phyloP scores from a whole-genome alignment of 306 rosid genomes.

The Ormosia semicastrata region DNA sequence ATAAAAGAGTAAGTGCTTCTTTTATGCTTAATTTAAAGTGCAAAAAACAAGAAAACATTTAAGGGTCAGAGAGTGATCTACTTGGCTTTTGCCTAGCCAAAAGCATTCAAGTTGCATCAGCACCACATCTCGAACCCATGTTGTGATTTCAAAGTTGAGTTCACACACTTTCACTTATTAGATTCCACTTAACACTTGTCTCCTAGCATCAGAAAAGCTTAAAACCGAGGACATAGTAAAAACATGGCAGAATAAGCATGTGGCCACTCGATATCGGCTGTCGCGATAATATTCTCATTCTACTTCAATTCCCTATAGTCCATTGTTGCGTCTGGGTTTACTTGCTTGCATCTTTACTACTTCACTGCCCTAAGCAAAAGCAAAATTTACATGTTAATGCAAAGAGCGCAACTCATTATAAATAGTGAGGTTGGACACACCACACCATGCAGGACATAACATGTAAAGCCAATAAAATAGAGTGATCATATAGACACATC shows the following conservation, averaged over 20 bases:
- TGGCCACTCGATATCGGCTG: background rate
- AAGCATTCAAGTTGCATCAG: background rate
- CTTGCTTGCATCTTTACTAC: background rate
- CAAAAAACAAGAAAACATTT: background rate
- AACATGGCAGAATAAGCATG: background rate
- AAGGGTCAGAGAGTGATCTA: background rate
- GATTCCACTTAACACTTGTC: constrained; percentile 4
- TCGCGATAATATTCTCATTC: background rate
- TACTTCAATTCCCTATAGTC: background rate
- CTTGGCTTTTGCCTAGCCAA: background rate
- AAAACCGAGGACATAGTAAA: background rate
- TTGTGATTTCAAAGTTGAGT: background rate
- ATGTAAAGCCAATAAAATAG: background rate
- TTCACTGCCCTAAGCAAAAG: background rate
- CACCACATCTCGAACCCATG: background rate
- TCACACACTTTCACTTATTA: background rate
- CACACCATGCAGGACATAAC: background rate
- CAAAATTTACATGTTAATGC: background rate
- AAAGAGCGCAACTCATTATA: background rate
- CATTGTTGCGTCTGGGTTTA: constrained; percentile 36
- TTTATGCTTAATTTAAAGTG: too few relatives aligned
- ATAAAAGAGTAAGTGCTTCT: too few relatives aligned
- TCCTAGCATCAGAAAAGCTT: background rate
- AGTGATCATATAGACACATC: background rate
- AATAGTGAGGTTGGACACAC: background rate